Evolutionary conservation across 345 rosid species (phyloP).

Genomic region (Citrus cavaleriei): DNA sequence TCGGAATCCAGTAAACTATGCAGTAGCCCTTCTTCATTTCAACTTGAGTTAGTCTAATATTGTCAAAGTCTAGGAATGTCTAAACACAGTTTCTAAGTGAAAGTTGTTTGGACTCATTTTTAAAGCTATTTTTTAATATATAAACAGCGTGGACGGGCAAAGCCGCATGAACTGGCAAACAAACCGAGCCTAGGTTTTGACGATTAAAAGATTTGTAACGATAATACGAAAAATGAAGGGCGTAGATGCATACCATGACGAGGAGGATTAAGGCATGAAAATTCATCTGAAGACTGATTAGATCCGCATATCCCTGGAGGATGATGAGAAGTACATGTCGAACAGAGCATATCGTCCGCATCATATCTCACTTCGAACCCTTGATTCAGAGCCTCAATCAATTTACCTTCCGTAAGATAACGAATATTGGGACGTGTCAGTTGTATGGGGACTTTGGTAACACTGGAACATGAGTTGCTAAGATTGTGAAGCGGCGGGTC

Average conservation of each 20-base stretch:
- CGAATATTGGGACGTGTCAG: accelerated
- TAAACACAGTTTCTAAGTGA: too few relatives aligned
- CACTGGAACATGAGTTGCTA: neutral
- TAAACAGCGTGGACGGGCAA: too few relatives aligned
- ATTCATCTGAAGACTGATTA: neutral
- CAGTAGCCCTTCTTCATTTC: too few relatives aligned
- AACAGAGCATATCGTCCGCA: neutral
- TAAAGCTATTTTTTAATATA: too few relatives aligned
- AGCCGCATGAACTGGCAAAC: too few relatives aligned
- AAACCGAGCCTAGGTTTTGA: too few relatives aligned
- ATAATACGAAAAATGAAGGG: neutral
- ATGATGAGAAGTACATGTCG: neutral
- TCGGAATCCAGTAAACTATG: too few relatives aligned
- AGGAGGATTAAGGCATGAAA: neutral
- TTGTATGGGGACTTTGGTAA: neutral
- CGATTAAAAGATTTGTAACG: too few relatives aligned
- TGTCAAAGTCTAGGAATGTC: too few relatives aligned
- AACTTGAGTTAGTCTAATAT: too few relatives aligned
- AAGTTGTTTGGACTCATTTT: too few relatives aligned
- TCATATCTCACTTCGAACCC: neutral
- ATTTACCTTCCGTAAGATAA: accelerated
- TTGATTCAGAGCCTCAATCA: neutral
- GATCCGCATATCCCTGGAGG: neutral
- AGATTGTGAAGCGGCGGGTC: neutral
- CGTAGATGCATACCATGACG: neutral